Evolutionary conservation across 371 early-diverging fungal species (phyloP), one percentile per base, ranked within the genome.

Genomic region (Rhizopus sp.): DNA sequence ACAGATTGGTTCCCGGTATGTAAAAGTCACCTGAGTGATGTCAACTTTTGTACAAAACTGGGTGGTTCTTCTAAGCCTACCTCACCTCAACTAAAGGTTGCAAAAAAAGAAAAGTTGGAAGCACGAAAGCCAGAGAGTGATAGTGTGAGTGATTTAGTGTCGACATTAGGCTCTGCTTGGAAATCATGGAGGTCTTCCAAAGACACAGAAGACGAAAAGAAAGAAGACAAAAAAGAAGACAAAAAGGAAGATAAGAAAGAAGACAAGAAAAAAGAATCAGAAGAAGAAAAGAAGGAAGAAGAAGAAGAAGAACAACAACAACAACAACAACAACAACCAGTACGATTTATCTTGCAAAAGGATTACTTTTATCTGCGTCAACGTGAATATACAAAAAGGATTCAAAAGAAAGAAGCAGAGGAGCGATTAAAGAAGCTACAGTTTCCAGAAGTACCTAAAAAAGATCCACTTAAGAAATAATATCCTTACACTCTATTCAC

Each of bases 1-100:
- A 62, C 63, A 33, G 85, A 85, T 60, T 85, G 82, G 83, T 85
- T 85, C 54, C 81, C 78, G 38, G 57, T 72, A 32, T 85, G 85
- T 39, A 66, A 66, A 50, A 45, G 59, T 42, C 80, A 80, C 66
- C 57, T 80, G 4, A 72, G 63, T 16, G 80, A 80, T 53, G 52
- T 54, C 48, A 68, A 76, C 53, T 80, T 80, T 52, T 80, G 80
- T 48, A 52, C 75, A 2, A 68, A 66, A 13, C 6, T 70, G 3
- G 72, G 73, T 2, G 71, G 73, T 10, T 12, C 37, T 31, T 41
- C 64, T 0, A 50, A 57, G 40, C 50, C 64, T 12, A 51, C 51
- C 12, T 47, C 50, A 13, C 52, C 55, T 7, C 7, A 34, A 10
- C 3, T 17, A 31, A 63, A 64, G 42, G 46, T 7, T 8, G 39